Conservation (phyloP, 768 basidiomycete genomes). For the Inosperma sp. region DNA sequence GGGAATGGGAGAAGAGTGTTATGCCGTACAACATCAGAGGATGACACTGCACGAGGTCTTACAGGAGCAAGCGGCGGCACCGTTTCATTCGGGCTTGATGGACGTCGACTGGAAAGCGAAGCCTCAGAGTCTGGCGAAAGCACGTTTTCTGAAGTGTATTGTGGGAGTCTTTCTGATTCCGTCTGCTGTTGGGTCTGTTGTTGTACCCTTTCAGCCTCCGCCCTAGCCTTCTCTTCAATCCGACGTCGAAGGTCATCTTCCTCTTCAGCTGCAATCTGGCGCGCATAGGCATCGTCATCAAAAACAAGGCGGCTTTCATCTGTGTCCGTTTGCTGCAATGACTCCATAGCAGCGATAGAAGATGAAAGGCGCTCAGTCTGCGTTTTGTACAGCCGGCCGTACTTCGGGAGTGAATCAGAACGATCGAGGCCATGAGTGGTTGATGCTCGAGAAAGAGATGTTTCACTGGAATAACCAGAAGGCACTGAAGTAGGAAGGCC, state of each 20-base stretch:
- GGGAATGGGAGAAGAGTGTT: no score
- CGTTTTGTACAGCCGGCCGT: not conserved
- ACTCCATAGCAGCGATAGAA: conserved; percentile 11
- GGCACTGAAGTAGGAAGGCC: not conserved
- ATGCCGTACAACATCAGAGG: no score
- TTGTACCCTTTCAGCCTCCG: conserved; percentile 9
- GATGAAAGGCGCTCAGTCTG: conserved; percentile 8
- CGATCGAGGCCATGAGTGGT: not conserved
- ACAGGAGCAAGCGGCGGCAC: no score
- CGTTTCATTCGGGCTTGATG: conserved; percentile 6
- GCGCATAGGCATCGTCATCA: conserved; percentile 45
- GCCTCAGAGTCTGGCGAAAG: conserved; percentile 4
- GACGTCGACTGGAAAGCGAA: not conserved
- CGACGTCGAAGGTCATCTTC: conserved; percentile 19
- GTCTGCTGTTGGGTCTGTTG: not conserved
- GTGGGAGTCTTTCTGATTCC: conserved; percentile 4
- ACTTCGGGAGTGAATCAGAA: conserved; percentile 5
- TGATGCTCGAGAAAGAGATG: not conserved
- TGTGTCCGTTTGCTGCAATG: conserved; percentile 6
- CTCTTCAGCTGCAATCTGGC: conserved; percentile 39
- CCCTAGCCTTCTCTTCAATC: conserved; percentile 15
- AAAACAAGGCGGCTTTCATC: conserved; percentile 22
- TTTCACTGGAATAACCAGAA: conserved; percentile 1
- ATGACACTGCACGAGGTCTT: no score
- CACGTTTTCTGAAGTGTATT: conserved; percentile 5